Evolutionary conservation across 73 alveolate genomes (phyloP), one percentile per base, ranked within the genome.

Genomic region (Halteria grandinella): DNA sequence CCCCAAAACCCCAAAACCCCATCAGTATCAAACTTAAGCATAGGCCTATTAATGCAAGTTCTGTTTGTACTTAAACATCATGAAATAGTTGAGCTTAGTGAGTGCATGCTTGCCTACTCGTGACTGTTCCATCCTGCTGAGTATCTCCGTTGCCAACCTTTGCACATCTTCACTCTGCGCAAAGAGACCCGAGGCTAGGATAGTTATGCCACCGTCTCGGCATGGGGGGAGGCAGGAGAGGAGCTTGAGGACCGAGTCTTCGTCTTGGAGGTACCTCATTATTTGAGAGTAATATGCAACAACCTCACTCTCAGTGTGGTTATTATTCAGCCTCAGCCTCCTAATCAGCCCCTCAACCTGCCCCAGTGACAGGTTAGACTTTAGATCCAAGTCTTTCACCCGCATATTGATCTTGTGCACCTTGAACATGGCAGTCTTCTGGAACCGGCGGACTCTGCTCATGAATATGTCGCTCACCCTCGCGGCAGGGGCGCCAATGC

Each of bases 191-290:
- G 28, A n/a, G 0, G 84, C 90, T 4, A 79, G 47, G 7, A 24
- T 11, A 23, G 34, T 47, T 17, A 79, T 37, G n/a, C n/a, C n/a
- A n/a, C 90, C 90, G 14, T 72, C 90, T 52, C 79, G 48, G 11
- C 55, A 51, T 6, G 21, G 25, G 0, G 90, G 90, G 20, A 79
- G 37, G 0, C 41, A 48, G 43, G 23, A 79, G 0, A 79, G 44
- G 24, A 79, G 40, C 28, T 55, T 51, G 6, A 60, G 50, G 1
- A 79, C 79, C 12, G 77, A 27, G 40, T 79, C 90, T 48, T 79
- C 66, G 15, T 71, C 85, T 32, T 51, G n/a, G 39, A 71, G 51
- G 43, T 11, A 71, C 18, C 48, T 51, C 24, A 29, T 32, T 1
- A 71, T 71, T 5, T 71, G 60, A 1, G 27, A 4, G 28, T 53